Percentiles rank a stretch among this genome's conserved stretches.
Conservation (phyloP, 2,329 filamentous ascomycete species). For the Colletotrichum melonis region DNA sequence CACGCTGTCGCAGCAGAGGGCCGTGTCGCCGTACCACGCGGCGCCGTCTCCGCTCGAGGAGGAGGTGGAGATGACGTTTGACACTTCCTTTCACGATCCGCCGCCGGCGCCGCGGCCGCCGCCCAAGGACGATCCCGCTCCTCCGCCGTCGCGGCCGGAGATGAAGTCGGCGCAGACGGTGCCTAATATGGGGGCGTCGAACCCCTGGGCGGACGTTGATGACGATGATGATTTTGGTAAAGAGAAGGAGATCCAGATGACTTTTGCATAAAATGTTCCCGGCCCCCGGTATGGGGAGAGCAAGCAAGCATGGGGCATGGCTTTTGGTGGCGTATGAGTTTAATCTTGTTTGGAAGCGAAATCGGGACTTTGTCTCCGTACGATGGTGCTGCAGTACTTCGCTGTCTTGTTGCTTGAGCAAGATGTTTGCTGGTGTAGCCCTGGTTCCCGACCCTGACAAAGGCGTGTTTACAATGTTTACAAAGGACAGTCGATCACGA, state of each 20-base stretch:
- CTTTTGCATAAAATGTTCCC: slow-evolving; percentile 71
- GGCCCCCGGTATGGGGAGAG: too few relatives aligned
- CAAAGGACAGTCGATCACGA: too few relatives aligned
- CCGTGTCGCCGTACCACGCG: slow-evolving; percentile 41
- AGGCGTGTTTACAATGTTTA: too few relatives aligned
- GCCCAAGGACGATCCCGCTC: slow-evolving; percentile 42
- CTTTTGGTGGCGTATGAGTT: neutral
- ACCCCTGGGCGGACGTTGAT: slow-evolving; percentile 78
- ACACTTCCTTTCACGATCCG: slow-evolving; percentile 66
- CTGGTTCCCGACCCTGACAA: too few relatives aligned
- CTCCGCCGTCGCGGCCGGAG: slow-evolving; percentile 50
- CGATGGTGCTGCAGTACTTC: too few relatives aligned
- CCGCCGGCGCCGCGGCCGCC: slow-evolving; percentile 43
- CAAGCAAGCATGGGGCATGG: neutral
- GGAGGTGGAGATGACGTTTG: slow-evolving; percentile 78
- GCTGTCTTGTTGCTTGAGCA: too few relatives aligned
- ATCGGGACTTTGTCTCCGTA: too few relatives aligned
- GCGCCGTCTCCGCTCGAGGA: slow-evolving; percentile 51
- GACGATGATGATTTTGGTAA: slow-evolving; percentile 77
- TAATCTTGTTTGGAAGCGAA: neutral
- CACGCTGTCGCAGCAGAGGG: slow-evolving; percentile 1
- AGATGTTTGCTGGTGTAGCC: too few relatives aligned
- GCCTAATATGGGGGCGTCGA: slow-evolving; percentile 60
- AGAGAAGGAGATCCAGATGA: slow-evolving; percentile 83
- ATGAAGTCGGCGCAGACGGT: slow-evolving; percentile 59